These are phyloP conservation scores for Hortiboletus flavorubellus DNA, from an alignment of 768 basidiomycete genomes.

Conservation along the genomic window DNA sequence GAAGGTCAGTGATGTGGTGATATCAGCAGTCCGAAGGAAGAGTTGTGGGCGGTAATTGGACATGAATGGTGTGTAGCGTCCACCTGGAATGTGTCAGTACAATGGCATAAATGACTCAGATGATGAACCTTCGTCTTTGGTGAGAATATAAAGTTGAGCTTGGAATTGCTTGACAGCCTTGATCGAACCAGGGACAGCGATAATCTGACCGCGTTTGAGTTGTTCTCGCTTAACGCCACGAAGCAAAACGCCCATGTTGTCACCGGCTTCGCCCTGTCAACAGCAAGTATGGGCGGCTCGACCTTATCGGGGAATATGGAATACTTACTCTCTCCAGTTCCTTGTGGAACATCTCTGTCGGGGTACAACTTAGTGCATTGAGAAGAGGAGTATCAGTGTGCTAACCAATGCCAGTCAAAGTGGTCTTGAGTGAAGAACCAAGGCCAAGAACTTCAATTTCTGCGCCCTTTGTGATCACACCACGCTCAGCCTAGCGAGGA, in stretches of 20 bases:
- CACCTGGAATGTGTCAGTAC: constrained; percentile 38
- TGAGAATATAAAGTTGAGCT: constrained; percentile 78
- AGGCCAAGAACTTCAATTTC: constrained; percentile 94
- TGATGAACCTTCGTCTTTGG: constrained; percentile 40
- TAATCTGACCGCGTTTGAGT: constrained; percentile 88
- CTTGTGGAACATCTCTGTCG: constrained; percentile 98
- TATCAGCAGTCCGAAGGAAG: constrained; percentile 93
- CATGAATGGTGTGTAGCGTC: constrained; percentile 91
- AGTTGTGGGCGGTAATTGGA: constrained; percentile 92
- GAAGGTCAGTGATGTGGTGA: constrained; percentile 82
- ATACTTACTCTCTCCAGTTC: constrained; percentile 85
- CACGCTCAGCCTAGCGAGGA: constrained; percentile 75
- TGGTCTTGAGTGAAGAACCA: constrained; percentile 81
- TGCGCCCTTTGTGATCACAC: constrained; percentile 82
- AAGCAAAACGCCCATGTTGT: constrained; percentile 97
- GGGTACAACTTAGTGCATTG: constrained; percentile 4
- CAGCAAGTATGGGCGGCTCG: constrained; percentile 2
- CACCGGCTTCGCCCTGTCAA: constrained; percentile 87
- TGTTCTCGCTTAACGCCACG: constrained; percentile 98
- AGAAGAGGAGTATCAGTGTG: background rate
- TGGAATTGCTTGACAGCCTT: constrained; percentile 94
- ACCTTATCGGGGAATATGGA: background rate
- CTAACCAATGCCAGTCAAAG: constrained; percentile 87
- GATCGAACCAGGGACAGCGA: constrained; percentile 85
- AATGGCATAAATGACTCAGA: constrained; percentile 44